Evolutionary conservation across 2,329 filamentous ascomycete genomes (phyloP).

Genomic region (Trichoderma polysporum): DNA sequence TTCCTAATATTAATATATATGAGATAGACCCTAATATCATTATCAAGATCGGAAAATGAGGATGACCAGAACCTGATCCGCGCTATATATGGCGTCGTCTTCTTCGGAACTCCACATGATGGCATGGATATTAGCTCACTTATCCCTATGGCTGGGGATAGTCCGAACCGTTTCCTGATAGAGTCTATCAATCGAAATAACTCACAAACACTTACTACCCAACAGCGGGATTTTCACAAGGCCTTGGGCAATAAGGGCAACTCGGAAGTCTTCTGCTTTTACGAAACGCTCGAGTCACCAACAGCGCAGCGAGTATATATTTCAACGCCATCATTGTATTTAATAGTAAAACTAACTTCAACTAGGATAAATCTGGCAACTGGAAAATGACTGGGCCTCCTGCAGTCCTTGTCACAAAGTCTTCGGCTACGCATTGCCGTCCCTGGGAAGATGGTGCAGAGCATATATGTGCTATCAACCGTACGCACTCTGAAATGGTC

Average conservation of each 20-base stretch:
- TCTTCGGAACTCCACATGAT: conserved; percentile 23
- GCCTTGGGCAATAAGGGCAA: conserved; percentile 21
- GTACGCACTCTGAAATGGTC: conserved; percentile 28
- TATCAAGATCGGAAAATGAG: background rate
- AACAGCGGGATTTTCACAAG: conserved; percentile 17
- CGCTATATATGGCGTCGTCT: conserved; percentile 18
- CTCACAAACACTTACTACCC: conserved; percentile 10
- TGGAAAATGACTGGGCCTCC: conserved; percentile 29
- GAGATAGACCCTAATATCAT: conserved; percentile 2
- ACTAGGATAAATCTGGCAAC: conserved; percentile 23
- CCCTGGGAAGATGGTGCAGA: conserved; percentile 26
- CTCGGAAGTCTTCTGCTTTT: conserved; percentile 29
- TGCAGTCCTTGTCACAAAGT: conserved; percentile 26
- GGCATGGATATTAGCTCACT: conserved; percentile 21
- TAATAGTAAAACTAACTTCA: background rate
- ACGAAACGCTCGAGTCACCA: conserved; percentile 28
- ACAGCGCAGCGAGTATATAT: conserved; percentile 25
- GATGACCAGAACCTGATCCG: conserved; percentile 8
- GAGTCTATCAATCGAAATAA: conserved; percentile 17
- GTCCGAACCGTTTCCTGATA: conserved; percentile 19
- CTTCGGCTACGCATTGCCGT: conserved; percentile 29
- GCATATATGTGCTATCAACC: conserved; percentile 26
- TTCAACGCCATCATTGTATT: background rate
- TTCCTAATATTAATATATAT: background rate
- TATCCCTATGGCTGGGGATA: conserved; percentile 19